A percentile compares a stretch with the other conserved stretches of the same genome.
Conservation (phyloP, 208 protist species). For the Novymonas esmeraldas region DNA sequence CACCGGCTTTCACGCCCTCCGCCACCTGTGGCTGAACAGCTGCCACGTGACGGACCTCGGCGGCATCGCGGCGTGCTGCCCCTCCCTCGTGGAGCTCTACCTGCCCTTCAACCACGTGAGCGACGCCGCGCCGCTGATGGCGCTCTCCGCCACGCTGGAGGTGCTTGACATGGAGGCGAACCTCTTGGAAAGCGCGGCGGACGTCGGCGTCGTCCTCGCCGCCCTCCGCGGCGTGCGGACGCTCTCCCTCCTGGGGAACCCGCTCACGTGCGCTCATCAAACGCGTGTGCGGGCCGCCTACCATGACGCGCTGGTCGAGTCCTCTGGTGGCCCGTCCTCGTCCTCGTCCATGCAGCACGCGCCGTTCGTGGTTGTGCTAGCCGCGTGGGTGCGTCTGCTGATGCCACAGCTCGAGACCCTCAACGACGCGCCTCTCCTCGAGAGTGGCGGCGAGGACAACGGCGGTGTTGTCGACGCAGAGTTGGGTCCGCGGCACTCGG, state of each 20-base stretch:
- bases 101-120: constrained; percentile 80
- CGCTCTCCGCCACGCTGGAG: constrained; percentile 67
- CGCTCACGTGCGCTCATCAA: constrained; percentile 34
- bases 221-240: constrained; percentile 50
- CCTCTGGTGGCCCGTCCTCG: neutral
- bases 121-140: constrained; percentile 63
- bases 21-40: constrained; percentile 81
- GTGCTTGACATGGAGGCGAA: constrained; percentile 91
- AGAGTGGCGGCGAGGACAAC: no score
- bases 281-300: constrained; percentile 22
- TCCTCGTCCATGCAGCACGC: neutral
- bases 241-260: constrained; percentile 77
- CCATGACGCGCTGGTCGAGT: neutral
- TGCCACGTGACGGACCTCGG: constrained; percentile 63
- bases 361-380: constrained; percentile 29
- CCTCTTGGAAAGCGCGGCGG: constrained; percentile 41
- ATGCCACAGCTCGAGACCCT: constrained; percentile 61
- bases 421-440: constrained; percentile 22
- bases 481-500: neutral
- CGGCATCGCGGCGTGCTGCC: constrained; percentile 70
- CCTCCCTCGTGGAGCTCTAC: constrained; percentile 79
- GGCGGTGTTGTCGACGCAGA: no score
- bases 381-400: constrained; percentile 46
- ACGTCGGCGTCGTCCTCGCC: constrained; percentile 38
- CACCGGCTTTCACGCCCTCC: constrained; percentile 55